Evolutionary conservation across 2,329 filamentous ascomycete species (phyloP).

Genomic region (Ophiostoma sp.): DNA sequence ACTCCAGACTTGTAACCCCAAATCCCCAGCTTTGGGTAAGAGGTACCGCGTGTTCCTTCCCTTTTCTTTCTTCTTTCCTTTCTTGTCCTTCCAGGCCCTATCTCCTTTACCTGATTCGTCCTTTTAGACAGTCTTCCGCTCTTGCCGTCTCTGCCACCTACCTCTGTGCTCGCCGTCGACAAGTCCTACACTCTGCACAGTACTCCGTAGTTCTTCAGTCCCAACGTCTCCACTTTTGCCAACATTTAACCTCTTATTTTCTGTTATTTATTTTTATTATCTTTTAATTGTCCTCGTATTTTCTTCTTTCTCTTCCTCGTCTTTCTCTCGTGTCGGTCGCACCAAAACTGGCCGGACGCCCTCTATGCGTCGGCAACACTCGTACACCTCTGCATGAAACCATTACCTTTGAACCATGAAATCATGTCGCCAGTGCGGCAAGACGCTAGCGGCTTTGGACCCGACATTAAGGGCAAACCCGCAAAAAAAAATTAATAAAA

Average conservation of each 20-base stretch:
- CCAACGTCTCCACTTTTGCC: background rate
- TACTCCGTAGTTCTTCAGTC: background rate
- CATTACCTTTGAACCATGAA: no score
- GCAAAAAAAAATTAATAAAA: background rate
- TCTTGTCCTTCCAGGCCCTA: background rate
- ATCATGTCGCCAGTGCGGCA: no score
- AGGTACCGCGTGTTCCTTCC: background rate
- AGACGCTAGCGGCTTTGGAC: no score
- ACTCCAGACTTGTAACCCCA: slow-evolving; percentile 5
- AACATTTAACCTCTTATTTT: background rate
- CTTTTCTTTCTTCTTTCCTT: background rate
- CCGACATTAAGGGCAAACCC: background rate
- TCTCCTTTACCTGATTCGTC: background rate
- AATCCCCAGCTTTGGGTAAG: background rate
- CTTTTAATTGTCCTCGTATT: no score
- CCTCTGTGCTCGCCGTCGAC: no score
- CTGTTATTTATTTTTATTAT: background rate
- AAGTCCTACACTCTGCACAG: background rate
- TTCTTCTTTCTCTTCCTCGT: no score
- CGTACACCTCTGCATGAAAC: no score
- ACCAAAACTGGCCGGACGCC: no score
- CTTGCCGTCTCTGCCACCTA: background rate
- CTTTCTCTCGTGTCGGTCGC: no score
- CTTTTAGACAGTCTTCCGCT: background rate
- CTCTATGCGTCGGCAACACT: no score